Conservation (phyloP, 768 basidiomycete genomes). For the Suillus cothurnatus region DNA sequence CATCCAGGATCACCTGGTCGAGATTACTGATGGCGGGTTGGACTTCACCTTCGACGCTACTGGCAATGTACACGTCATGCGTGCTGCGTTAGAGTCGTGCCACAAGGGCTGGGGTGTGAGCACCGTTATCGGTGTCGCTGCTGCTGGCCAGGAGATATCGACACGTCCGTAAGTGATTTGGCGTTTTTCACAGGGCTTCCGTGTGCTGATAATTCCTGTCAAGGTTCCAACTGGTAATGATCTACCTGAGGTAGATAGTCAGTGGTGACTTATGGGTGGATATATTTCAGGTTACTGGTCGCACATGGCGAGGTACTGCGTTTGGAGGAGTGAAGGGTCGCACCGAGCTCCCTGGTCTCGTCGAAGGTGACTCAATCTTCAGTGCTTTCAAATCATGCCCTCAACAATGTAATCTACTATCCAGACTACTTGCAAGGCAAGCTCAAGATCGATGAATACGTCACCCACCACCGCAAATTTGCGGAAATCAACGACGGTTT, state of each 20-base stretch:
- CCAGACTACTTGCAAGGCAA: conserved; percentile 80
- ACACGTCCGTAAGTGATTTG: conserved; percentile 71
- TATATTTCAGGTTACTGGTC: conserved; percentile 70
- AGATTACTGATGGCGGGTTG: conserved; percentile 94
- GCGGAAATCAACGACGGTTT: conserved; percentile 86
- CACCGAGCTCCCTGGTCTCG: conserved; percentile 91
- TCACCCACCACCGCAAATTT: conserved; percentile 81
- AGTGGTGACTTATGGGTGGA: not conserved
- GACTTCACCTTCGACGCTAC: conserved; percentile 98
- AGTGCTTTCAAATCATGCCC: not conserved
- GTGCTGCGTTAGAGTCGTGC: conserved; percentile 94
- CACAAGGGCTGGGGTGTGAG: conserved; percentile 99
- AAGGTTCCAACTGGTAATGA: conserved; percentile 53
- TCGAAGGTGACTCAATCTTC: conserved; percentile 63
- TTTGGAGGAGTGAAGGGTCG: conserved; percentile 99
- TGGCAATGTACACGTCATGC: conserved; percentile 95
- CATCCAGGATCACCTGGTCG: conserved; percentile 88
- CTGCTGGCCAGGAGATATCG: conserved; percentile 93
- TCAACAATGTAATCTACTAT: conserved; percentile 9
- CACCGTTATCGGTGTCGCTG: conserved; percentile 95
- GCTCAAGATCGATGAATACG: conserved; percentile 93
- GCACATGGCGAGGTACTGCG: conserved; percentile 92
- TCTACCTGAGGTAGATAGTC: not conserved
- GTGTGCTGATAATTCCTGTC: conserved; percentile 8
- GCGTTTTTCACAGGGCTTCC: conserved; percentile 16